Evolutionary conservation across 768 basidiomycete genomes (phyloP).

Genomic region (Ramaria sp.): DNA sequence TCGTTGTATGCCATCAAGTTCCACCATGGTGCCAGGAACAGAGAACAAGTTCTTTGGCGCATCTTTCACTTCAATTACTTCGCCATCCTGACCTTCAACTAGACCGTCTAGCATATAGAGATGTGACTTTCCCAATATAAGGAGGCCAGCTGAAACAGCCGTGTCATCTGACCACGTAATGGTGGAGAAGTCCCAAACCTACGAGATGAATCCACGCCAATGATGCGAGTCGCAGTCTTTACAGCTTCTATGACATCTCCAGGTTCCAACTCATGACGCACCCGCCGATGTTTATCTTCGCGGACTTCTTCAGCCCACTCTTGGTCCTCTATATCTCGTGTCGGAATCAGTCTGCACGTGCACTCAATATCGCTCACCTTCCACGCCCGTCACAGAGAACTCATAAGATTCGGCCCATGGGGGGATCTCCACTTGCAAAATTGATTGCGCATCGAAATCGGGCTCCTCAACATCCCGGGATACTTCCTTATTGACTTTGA

Average conservation of each 20-base stretch:
- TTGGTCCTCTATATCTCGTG: constrained; percentile 25
- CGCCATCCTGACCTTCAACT: constrained; percentile 77
- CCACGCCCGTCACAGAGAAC: constrained; percentile 49
- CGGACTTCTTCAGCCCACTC: constrained; percentile 65
- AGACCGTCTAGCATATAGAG: constrained; percentile 88
- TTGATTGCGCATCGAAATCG: constrained; percentile 38
- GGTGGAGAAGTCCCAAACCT: constrained; percentile 20
- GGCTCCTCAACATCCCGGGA: constrained; percentile 42
- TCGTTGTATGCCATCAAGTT: constrained; percentile 67
- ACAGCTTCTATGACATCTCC: constrained; percentile 86
- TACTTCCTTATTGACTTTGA: constrained; percentile 34
- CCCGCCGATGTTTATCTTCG: constrained; percentile 81
- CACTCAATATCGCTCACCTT: constrained; percentile 30
- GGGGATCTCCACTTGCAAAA: constrained; percentile 48
- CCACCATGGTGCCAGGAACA: constrained; percentile 76
- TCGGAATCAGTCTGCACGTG: neutral
- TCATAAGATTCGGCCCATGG: constrained; percentile 71
- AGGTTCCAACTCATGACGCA: constrained; percentile 78
- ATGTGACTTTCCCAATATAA: constrained; percentile 79
- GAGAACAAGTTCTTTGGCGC: constrained; percentile 75
- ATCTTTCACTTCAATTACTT: constrained; percentile 80
- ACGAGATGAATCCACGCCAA: constrained; percentile 91
- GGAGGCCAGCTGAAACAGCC: constrained; percentile 53
- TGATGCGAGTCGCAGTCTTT: constrained; percentile 76
- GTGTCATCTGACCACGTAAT: neutral